A percentile compares a stretch with the other conserved stretches of the same genome.
phyloP scores from a whole-genome alignment of 75 land plant genomes.

The Azolla pinnata region DNA sequence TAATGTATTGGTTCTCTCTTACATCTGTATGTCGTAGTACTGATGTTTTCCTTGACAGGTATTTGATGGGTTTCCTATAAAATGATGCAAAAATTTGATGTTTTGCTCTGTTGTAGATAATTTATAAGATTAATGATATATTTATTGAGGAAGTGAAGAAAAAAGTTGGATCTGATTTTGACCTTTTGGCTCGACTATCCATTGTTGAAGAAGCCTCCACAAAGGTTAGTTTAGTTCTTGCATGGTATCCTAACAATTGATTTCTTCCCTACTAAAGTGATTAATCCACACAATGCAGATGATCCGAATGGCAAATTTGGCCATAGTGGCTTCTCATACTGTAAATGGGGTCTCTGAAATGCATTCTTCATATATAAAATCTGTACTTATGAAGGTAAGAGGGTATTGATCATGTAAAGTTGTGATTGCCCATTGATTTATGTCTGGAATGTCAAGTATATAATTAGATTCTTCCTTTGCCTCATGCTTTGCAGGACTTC shows the following conservation, averaged over 20 bases:
- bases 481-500: constrained; percentile 45
- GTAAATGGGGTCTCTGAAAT: constrained; percentile 55
- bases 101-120: constrained; percentile 39
- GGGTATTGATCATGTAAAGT: too few relatives aligned
- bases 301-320: constrained; percentile 51
- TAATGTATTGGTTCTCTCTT: too few relatives aligned
- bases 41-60: too few relatives aligned
- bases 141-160: constrained; percentile 61
- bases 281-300: too few relatives aligned
- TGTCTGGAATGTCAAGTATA: too few relatives aligned
- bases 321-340: constrained; percentile 51
- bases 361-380: constrained; percentile 38
- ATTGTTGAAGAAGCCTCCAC: constrained; percentile 68
- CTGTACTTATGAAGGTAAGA: constrained; percentile 42
- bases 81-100: background rate
- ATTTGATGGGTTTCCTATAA: background rate
- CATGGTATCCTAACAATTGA: background rate
- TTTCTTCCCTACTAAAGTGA: too few relatives aligned
- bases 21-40: too few relatives aligned
- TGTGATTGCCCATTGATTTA: too few relatives aligned
- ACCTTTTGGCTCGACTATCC: constrained; percentile 50
- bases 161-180: constrained; percentile 44
- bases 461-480: too few relatives aligned
- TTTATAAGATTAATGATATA: constrained; percentile 48
- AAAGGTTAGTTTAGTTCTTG: constrained; percentile 36